A percentile compares a stretch with the other conserved stretches of the same genome.
Evolutionary conservation across 768 basidiomycete genomes (phyloP).

Genomic region (Daedalea quercina): DNA sequence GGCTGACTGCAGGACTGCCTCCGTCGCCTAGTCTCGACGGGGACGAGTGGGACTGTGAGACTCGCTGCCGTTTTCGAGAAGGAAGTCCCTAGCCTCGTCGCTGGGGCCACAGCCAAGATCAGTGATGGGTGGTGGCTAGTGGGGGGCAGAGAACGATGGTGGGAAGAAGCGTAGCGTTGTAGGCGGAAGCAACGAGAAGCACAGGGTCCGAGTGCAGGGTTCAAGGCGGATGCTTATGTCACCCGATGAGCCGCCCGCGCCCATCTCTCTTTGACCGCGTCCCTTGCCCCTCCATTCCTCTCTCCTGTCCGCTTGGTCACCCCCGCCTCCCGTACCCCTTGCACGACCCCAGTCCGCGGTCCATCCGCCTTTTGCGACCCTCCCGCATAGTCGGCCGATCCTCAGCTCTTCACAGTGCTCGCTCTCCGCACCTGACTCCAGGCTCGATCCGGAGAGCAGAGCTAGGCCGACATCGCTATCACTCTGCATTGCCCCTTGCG

Average conservation of each 20-base stretch:
- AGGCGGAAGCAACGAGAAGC: neutral
- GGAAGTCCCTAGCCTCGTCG: neutral
- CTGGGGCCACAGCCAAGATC: neutral
- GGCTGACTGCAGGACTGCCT: no score
- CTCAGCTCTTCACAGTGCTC: neutral
- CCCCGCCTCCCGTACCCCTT: neutral
- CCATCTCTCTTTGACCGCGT: neutral
- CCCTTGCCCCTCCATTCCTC: neutral
- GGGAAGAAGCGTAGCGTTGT: neutral
- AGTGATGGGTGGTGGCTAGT: neutral
- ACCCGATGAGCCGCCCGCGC: constrained; percentile 2
- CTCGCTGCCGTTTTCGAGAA: neutral
- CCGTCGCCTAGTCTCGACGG: no score
- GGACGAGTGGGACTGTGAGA: neutral
- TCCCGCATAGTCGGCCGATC: neutral
- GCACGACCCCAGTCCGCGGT: neutral
- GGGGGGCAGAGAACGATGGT: neutral
- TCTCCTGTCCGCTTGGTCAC: neutral
- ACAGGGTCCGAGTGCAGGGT: neutral
- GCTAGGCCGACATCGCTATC: neutral
- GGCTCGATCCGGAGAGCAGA: neutral
- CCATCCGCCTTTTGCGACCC: neutral
- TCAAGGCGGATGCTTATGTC: constrained; percentile 9
- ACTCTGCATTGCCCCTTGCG: neutral
- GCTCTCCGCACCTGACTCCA: no score